phyloP scores from a whole-genome alignment of 202 grass and related monocot species.

The Miscanthus sacchariflorus region DNA sequence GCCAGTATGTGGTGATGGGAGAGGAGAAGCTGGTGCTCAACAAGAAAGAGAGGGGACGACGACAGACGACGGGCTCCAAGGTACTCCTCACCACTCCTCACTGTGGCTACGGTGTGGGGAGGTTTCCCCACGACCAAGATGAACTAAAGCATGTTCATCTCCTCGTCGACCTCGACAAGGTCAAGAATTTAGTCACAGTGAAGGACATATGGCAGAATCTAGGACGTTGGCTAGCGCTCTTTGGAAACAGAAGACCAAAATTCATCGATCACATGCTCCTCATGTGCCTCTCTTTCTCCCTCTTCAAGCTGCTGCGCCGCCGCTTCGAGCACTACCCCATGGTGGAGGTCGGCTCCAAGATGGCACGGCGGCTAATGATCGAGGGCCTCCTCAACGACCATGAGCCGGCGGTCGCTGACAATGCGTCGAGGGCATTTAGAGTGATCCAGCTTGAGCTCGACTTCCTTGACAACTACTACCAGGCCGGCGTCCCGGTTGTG shows the following conservation, averaged over 20 bases:
- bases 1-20: conserved; percentile 42
- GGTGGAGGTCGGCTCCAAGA: not conserved
- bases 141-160: conserved; percentile 17
- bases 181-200: conserved; percentile 25
- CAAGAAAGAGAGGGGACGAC: not conserved
- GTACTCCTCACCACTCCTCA: not conserved
- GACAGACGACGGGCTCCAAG: not conserved
- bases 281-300: conserved; percentile 43
- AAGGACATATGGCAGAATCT: conserved; percentile 1
- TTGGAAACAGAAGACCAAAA: too few relatives aligned
- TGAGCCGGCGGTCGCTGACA: not conserved
- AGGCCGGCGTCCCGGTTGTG: not conserved
- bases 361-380: not conserved
- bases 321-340: conserved; percentile 42
- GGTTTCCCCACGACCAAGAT: not conserved
- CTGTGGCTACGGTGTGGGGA: conserved; percentile 38
- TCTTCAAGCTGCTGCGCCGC: conserved; percentile 50
- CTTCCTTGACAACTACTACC: conserved; percentile 31
- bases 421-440: not conserved
- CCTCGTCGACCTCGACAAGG: not conserved
- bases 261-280: not conserved
- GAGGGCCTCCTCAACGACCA: conserved; percentile 5
- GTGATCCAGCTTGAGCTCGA: conserved; percentile 32
- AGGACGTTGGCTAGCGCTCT: not conserved
- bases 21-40: conserved; percentile 26